Conservation (phyloP, 192 early-diverging fungal species). For the Backusella sp. region DNA sequence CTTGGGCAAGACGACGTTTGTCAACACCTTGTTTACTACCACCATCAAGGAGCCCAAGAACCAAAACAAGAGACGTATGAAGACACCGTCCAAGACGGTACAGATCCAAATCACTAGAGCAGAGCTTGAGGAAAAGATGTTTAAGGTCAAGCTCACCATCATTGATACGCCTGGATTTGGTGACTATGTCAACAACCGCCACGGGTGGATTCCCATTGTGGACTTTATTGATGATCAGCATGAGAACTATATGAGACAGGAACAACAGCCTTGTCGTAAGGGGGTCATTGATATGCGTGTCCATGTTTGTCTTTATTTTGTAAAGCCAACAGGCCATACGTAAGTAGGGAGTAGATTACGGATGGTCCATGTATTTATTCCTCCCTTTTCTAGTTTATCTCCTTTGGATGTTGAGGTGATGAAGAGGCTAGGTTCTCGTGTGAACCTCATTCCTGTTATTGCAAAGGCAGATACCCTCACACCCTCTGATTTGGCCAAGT, state of each 20-base stretch:
- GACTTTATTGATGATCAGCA: constrained; percentile 96
- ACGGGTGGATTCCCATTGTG: constrained; percentile 94
- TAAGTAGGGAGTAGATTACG: no score
- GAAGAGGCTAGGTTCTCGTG: constrained; percentile 87
- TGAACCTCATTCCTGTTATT: constrained; percentile 94
- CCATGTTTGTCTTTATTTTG: constrained; percentile 95
- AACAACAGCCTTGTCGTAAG: constrained; percentile 83
- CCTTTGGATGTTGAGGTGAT: constrained; percentile 94
- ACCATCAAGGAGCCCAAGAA: constrained; percentile 45
- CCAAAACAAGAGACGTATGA: constrained; percentile 64
- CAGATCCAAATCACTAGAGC: constrained; percentile 98
- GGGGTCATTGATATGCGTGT: constrained; percentile 92
- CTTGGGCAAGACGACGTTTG: constrained; percentile 95
- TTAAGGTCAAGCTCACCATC: constrained; percentile 90
- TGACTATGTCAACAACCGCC: constrained; percentile 98
- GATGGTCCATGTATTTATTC: not conserved
- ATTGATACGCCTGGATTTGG: constrained; percentile 99
- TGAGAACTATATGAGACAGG: constrained; percentile 88
- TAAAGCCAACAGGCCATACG: constrained; percentile 94
- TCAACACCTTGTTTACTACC: constrained; percentile 95
- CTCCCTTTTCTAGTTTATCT: constrained; percentile 46
- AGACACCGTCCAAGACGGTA: constrained; percentile 90
- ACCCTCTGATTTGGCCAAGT: constrained; percentile 74
- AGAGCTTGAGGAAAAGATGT: constrained; percentile 95
- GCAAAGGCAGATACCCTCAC: constrained; percentile 93